Percentiles rank a stretch among this genome's conserved stretches.
These are phyloP conservation scores for Fusarium sp. DNA, from an alignment of 2,329 filamentous ascomycete genomes.

Conservation along the genomic window DNA sequence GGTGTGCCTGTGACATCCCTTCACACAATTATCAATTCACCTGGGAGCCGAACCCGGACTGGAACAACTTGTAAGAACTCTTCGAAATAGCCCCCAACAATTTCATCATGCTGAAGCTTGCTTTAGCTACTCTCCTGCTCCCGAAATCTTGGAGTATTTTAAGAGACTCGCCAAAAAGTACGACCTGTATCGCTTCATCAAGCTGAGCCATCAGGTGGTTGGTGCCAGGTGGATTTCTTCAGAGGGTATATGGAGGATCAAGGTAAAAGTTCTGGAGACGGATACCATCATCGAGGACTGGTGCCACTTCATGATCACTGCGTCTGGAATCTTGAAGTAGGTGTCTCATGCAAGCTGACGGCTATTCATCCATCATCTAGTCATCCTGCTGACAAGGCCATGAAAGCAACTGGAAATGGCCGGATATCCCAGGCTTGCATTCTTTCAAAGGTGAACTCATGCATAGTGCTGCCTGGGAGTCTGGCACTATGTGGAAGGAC, in stretches of 20 bases:
- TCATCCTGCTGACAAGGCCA: neutral
- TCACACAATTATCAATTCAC: constrained; percentile 38
- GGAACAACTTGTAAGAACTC: constrained; percentile 10
- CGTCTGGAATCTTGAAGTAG: neutral
- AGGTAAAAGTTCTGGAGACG: neutral
- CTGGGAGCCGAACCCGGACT: constrained; percentile 23
- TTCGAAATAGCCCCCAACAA: neutral
- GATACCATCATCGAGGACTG: neutral
- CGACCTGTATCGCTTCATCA: constrained; percentile 33
- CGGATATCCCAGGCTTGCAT: constrained; percentile 59
- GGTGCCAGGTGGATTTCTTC: constrained; percentile 28
- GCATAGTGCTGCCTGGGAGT: constrained; percentile 55
- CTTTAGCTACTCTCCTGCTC: constrained; percentile 19
- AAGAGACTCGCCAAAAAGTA: constrained; percentile 38
- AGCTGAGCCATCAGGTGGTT: constrained; percentile 30
- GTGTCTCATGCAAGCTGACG: neutral
- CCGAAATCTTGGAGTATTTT: constrained; percentile 41
- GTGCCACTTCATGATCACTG: neutral
- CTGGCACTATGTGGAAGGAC: constrained; percentile 50
- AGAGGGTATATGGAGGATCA: neutral
- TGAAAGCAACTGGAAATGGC: constrained; percentile 49
- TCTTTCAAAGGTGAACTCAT: constrained; percentile 61
- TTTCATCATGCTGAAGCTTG: neutral
- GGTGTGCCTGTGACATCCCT: constrained; percentile 36
- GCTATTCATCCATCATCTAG: neutral